These are phyloP conservation scores for Termitomyces sp. DNA, from an alignment of 768 basidiomycete species.

Conservation along the genomic window DNA sequence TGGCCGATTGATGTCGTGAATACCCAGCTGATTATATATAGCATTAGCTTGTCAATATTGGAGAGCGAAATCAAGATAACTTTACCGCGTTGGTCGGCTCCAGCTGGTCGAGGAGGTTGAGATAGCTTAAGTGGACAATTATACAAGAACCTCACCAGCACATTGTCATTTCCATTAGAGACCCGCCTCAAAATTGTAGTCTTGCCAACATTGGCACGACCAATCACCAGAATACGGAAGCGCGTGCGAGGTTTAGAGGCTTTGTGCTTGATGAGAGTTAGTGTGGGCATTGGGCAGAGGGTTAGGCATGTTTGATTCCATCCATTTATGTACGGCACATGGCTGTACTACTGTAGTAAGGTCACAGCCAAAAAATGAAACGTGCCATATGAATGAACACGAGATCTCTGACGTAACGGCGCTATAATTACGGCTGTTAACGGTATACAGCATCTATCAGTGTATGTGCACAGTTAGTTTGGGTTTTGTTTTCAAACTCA, in stretches of 20 bases:
- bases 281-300: not conserved
- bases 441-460: too few species aligned
- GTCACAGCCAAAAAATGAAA: too few species aligned
- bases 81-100: not conserved
- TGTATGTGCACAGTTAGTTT: too few species aligned
- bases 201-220: conserved; percentile 10
- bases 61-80: not conserved
- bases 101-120: not conserved
- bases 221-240: conserved; percentile 12
- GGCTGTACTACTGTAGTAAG: too few species aligned
- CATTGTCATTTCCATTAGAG: not conserved
- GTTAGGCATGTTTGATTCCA: too few species aligned
- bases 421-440: too few species aligned
- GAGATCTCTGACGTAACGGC: too few species aligned
- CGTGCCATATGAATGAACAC: too few species aligned
- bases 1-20: not conserved
- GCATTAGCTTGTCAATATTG: not conserved
- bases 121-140: too few species aligned
- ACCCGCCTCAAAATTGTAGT: not conserved
- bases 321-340: too few species aligned
- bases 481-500: too few species aligned
- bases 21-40: not conserved
- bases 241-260: not conserved
- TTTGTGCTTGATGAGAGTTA: not conserved
- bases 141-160: not conserved